Base-by-base conservation (phyloP, 139 green algal genomes). In the Coelastrella sp. region DNA sequence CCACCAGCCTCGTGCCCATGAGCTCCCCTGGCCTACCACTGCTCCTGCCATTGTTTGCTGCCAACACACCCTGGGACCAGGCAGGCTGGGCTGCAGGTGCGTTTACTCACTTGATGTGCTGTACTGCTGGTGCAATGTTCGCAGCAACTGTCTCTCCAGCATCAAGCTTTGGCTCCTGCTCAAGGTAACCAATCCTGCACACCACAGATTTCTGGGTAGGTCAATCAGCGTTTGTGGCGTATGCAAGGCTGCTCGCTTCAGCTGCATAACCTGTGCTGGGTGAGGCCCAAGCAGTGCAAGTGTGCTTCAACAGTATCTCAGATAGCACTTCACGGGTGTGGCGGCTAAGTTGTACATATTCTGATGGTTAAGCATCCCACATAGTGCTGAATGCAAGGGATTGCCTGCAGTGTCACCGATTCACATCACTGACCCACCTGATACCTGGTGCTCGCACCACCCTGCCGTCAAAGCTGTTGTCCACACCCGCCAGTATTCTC, bases 121-220 rank as follows among this genome's bases (percentile, higher is more conserved):
- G 73, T 60, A 94, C 74, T 24, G 86, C 92, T 4, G 91, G 91
- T 82, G 90, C 92, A 72, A 97, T 94, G 93, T 97, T 97, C 6
- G 96, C 94, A 49, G 91, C 87, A 60, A 97, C 95, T 58, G 95
- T 97, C n/a, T 91, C 84, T 15, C 93, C 81, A 59, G 80, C 94
- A 60, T 97, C 95, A 20, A 98, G 95, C 85, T 93, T 60, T 0
- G 96, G 96, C 93, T 98, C 96, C 90, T 97, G 94, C 79, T 93
- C 88, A 82, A 97, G 91, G 90, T 95, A 95, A 25, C 94, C 94
- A 20, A 98, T 91, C 20, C 91, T 93, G 87, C 98, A 96, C 17
- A 35, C 1, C 11, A 24, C 35, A 49, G 35, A 49, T 49, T 49
- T 49, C 15, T 17, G 15, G 65, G 65, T 73, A 73, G 65, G 15